Base-by-base conservation (phyloP, 306 rosid genomes). In the Aeschynomene evenia region DNA sequence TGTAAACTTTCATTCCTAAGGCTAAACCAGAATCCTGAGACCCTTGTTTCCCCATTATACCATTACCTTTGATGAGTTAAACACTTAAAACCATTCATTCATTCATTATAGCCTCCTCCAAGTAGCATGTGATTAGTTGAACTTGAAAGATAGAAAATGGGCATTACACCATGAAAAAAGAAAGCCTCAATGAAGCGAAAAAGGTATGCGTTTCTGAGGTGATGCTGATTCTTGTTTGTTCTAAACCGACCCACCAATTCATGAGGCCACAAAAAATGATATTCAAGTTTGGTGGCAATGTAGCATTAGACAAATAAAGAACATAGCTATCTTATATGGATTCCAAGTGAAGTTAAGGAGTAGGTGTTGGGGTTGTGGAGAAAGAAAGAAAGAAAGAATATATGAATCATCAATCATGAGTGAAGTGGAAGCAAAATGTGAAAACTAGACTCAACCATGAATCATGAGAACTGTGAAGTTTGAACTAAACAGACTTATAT, bases 271-370 rank as follows among this genome's bases (percentile, higher is more conserved):
- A 49, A 40, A 12, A 46, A 59, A 13, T 63, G 26, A 60, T 45
- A 66, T 50, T 28, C 72, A 75, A 66, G 80, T 84, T 84, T 75
- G 86, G 89, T 83, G 79, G 51, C 49, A 26, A 49, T 24, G 13
- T n/a, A 56, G 26, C 12, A 40, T 21, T 14, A 31, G 46, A n/a
- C 3, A 53, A 62, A 28, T n/a, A n/a, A n/a, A 0, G 67, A 61
- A 56, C 73, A 36, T 59, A 74, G 72, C 69, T 8, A 48, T 39
- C 67, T 34, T 18, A 72, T 61, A 80, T 73, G 80, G 63, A 84
- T 81, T 85, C 72, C 34, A 84, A 84, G 78, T 69, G 78, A 89
- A 86, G 96, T 80, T 59, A 83, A 65, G 75, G 54, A 79, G 84
- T 80, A 26, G 86, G 80, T 86, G 78, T 49, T 75, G 73, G 39